Evolutionary conservation across 1,284 basidiomycete species (phyloP), one percentile per base, ranked within the genome.

Genomic region (Porphyrellus sp.): DNA sequence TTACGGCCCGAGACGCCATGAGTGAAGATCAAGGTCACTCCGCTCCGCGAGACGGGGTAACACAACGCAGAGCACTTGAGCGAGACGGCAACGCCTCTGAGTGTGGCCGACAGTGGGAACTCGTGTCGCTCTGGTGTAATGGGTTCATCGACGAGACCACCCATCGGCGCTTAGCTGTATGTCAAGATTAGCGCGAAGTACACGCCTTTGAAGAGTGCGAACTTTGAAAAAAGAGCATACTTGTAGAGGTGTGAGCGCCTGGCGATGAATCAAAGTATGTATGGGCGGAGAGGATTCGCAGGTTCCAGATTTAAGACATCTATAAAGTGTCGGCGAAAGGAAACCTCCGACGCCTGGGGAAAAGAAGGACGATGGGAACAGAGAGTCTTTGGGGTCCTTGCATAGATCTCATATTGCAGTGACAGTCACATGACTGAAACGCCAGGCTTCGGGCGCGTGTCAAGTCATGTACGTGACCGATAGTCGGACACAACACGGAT

Each of bases 1-100:
- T 55, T 27, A 70, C 65, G 63, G 23, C 69, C 56, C 0, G 68
- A 52, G 30, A 68, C 5, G 4, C 65, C 68, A 40, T 68, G 65
- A 1, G 63, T 60, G 40, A 68, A 37, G 21, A 67, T 43, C 13
- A 67, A 47, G 12, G 69, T 68, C n/a, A 57, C 9, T 2, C 65
- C 67, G 7, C 30, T 3, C n/a, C 49, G 46, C 1, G 67, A 69
- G 34, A 70, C 46, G 15, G 63, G 57, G 33, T 69, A 67, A 16
- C 63, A 53, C 49, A 65, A 18, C 2, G 65, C 67, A 13, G 57
- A 25, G 30, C 68, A 67, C 38, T 51, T 45, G 31, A 67, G 46
- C 5, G 52, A 52, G 13, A 41, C 49, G 9, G 50, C 35, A 18
- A 46, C 45, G 2, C 56, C 58, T 18, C 53, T 53, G 3, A 67